Conservation (phyloP, 176 grass and related monocot species). For the Cenchrus fungigraminus region DNA sequence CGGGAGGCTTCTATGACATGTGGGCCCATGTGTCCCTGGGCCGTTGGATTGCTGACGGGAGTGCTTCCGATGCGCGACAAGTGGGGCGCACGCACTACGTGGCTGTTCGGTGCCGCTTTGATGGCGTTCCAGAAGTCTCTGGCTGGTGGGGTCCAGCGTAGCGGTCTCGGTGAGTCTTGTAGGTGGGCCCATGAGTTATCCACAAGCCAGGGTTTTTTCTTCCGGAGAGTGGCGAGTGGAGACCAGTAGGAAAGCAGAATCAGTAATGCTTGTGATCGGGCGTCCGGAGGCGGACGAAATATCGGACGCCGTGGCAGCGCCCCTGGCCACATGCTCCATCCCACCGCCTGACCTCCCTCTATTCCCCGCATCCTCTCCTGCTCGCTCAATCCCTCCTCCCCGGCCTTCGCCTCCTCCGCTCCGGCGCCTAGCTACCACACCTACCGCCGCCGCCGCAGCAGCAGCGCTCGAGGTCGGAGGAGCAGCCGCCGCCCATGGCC, state of each 20-base stretch:
- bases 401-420: background rate
- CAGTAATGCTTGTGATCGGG: no score
- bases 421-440: background rate
- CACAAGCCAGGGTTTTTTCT: background rate
- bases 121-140: background rate
- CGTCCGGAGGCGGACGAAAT: no score
- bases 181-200: background rate
- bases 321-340: no score
- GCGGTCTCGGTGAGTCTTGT: background rate
- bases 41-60: slow-evolving; percentile 1
- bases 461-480: slow-evolving; percentile 39
- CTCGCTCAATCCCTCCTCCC: background rate
- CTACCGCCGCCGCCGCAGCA: background rate
- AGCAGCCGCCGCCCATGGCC: slow-evolving; percentile 39
- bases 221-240: background rate
- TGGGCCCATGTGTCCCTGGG: fast-evolving
- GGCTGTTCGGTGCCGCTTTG: background rate
- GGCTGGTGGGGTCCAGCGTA: background rate
- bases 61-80: background rate
- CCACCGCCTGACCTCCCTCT: slow-evolving; percentile 16
- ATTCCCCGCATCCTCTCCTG: background rate
- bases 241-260: no score
- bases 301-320: no score
- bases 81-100: background rate
- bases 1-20: slow-evolving; percentile 56